phyloP scores from a whole-genome alignment of 805 yeast genomes.

The Ogataea paradorogensis region DNA sequence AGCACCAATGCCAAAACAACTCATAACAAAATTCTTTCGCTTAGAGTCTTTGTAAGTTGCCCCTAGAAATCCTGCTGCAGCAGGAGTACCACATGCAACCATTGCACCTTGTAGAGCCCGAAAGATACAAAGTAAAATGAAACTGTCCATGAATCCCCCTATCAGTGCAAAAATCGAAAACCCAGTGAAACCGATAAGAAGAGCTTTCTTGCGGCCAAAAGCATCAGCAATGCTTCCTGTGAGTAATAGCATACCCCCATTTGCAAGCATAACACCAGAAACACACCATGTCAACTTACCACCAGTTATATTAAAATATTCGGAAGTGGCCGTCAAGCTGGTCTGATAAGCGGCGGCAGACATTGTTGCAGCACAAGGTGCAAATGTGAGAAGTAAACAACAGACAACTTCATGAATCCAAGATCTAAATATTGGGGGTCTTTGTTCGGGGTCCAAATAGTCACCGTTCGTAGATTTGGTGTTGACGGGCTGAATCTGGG shows the following conservation, averaged over 20 bases:
- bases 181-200: constrained; percentile 34
- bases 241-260: constrained; percentile 41
- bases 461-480: constrained; percentile 2
- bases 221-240: constrained; percentile 49
- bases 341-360: constrained; percentile 37
- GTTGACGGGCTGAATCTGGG: not conserved
- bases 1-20: constrained; percentile 44
- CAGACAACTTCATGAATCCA: constrained; percentile 34
- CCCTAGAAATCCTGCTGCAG: constrained; percentile 46
- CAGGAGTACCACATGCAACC: constrained; percentile 44
- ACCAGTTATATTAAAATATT: constrained; percentile 36
- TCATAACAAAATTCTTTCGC: constrained; percentile 42
- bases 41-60: constrained; percentile 38
- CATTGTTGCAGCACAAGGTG: constrained; percentile 41
- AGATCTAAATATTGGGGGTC: constrained; percentile 38
- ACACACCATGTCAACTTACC: constrained; percentile 44
- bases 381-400: constrained; percentile 34
- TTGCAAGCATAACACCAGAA: constrained; percentile 39
- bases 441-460: constrained; percentile 26
- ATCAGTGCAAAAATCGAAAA: constrained; percentile 35
- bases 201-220: constrained; percentile 42
- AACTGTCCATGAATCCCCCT: constrained; percentile 38
- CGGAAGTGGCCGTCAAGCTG: constrained; percentile 35
- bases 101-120: constrained; percentile 44
- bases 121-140: constrained; percentile 37